These are phyloP conservation scores for Exophiala dermatitidis DNA, from an alignment of 2,329 filamentous ascomycete genomes.

Conservation along the genomic window DNA sequence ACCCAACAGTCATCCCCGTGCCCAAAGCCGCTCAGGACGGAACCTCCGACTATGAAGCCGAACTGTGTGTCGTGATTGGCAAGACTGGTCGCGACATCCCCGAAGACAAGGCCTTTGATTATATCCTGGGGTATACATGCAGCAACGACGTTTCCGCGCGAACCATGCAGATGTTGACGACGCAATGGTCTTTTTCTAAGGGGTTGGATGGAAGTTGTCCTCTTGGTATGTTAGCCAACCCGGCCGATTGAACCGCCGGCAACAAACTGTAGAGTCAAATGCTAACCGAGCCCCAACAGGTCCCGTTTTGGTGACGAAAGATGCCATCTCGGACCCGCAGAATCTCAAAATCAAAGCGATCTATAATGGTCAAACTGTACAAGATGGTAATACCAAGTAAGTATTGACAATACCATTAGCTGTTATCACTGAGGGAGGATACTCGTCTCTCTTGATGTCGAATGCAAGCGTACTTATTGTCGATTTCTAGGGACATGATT, in stretches of 20 bases:
- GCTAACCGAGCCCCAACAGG: neutral
- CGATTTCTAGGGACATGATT: constrained; percentile 33
- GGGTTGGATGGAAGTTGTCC: constrained; percentile 37
- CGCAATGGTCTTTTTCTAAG: constrained; percentile 38
- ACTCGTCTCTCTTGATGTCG: neutral
- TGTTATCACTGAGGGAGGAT: too few relatives aligned
- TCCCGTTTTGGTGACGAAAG: constrained; percentile 26
- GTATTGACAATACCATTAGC: neutral
- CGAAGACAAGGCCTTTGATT: constrained; percentile 33
- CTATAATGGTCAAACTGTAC: constrained; percentile 23
- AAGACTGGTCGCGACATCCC: constrained; percentile 36
- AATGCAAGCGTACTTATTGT: neutral
- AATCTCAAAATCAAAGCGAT: constrained; percentile 33
- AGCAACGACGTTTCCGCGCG: constrained; percentile 39
- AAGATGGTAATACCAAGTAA: constrained; percentile 24
- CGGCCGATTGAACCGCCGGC: too few relatives aligned
- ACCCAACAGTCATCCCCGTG: constrained; percentile 28
- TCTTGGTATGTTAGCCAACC: constrained; percentile 32
- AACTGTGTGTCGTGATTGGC: constrained; percentile 35
- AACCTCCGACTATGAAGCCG: constrained; percentile 38
- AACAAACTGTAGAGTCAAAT: neutral
- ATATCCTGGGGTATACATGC: constrained; percentile 37
- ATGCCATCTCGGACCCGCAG: constrained; percentile 36
- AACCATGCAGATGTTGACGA: constrained; percentile 33
- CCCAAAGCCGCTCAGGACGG: constrained; percentile 35